Evolutionary conservation across 1,284 basidiomycete species (phyloP).

Genomic region (Rhodotorula glutinis): DNA sequence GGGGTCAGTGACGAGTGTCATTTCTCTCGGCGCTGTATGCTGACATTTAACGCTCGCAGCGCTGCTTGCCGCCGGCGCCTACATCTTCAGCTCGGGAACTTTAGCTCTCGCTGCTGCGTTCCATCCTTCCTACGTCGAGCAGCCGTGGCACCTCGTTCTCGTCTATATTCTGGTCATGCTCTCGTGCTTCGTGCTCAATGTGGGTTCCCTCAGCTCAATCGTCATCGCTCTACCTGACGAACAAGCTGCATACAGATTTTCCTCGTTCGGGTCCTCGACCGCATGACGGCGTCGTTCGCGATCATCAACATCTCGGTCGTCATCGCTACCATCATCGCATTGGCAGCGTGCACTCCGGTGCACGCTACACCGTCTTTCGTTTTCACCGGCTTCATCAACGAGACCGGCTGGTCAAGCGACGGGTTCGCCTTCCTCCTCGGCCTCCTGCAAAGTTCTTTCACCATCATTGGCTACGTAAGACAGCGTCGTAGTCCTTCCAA

Average conservation of each 20-base stretch:
- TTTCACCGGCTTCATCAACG: slow-evolving; percentile 19
- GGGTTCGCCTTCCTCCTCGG: slow-evolving; percentile 24
- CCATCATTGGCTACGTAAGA: background rate
- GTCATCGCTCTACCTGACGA: background rate
- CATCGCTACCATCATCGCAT: slow-evolving; percentile 23
- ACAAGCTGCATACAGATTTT: slow-evolving; percentile 11
- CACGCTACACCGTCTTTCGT: slow-evolving; percentile 17
- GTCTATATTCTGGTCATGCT: slow-evolving; percentile 10
- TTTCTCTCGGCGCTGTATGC: no score
- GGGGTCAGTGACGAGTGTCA: background rate
- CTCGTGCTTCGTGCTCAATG: slow-evolving; percentile 19
- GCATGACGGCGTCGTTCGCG: slow-evolving; percentile 10
- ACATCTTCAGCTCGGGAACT: slow-evolving; percentile 12
- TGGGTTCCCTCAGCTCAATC: background rate
- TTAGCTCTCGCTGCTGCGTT: slow-evolving; percentile 13
- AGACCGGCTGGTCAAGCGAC: slow-evolving; percentile 16
- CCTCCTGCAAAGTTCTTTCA: slow-evolving; percentile 8
- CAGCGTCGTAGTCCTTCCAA: no score
- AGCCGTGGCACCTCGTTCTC: slow-evolving; percentile 20
- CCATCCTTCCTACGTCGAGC: slow-evolving; percentile 12
- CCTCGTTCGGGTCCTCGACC: slow-evolving; percentile 22
- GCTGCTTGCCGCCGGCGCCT: slow-evolving; percentile 15
- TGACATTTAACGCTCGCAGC: no score
- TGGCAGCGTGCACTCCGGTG: slow-evolving; percentile 21
- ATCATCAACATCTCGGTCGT: slow-evolving; percentile 17